Evolutionary conservation across 371 early-diverging fungal genomes (phyloP).

Genomic region (Dentiscutata heterogama): DNA sequence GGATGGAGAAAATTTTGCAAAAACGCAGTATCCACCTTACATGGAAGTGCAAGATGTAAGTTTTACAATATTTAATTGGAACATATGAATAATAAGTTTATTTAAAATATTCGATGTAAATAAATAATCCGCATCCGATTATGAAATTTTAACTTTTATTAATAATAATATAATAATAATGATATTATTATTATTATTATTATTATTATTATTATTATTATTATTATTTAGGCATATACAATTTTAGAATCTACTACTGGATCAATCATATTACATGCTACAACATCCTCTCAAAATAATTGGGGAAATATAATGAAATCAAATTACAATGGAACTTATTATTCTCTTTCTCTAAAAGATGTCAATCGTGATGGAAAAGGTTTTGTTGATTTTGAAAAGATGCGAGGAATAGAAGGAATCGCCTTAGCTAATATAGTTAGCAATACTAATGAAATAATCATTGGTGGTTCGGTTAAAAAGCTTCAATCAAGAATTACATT

Average conservation of each 20-base stretch:
- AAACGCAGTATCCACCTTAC: slow-evolving; percentile 80
- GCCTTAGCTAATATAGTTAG: slow-evolving; percentile 86
- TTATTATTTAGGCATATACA: slow-evolving; percentile 71
- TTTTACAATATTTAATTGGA: neutral
- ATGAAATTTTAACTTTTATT: too few species aligned
- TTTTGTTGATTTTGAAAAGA: slow-evolving; percentile 94
- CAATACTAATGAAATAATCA: slow-evolving; percentile 69
- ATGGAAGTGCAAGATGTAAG: slow-evolving; percentile 61
- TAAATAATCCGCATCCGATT: too few species aligned
- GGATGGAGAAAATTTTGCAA: slow-evolving; percentile 78
- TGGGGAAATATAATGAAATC: slow-evolving; percentile 88
- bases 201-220: neutral
- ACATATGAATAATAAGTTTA: too few species aligned
- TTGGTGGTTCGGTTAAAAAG: slow-evolving; percentile 64
- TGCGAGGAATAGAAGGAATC: slow-evolving; percentile 92
- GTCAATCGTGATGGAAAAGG: slow-evolving; percentile 87
- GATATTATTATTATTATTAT: neutral
- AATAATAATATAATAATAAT: neutral
- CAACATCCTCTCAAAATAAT: slow-evolving; percentile 73
- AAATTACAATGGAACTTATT: slow-evolving; percentile 89
- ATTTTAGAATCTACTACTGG: slow-evolving; percentile 82
- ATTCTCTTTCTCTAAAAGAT: slow-evolving; percentile 70
- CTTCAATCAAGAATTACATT: slow-evolving; percentile 79
- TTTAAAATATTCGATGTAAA: too few species aligned
- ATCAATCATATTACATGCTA: slow-evolving; percentile 80